Evolutionary conservation across 495 filamentous ascomycete genomes (phyloP).

Genomic region (Neurospora intermedia): DNA sequence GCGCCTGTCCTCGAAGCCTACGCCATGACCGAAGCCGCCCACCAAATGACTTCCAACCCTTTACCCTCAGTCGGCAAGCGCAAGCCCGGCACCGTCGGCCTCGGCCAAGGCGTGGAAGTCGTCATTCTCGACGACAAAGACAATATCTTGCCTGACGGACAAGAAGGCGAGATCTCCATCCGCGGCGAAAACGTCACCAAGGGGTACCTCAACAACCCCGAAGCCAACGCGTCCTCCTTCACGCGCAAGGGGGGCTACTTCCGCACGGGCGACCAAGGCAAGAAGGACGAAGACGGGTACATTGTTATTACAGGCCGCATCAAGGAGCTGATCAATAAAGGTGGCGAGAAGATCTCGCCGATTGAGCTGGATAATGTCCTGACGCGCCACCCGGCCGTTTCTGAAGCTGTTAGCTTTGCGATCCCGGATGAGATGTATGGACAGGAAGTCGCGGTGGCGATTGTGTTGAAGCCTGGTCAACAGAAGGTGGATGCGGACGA

Average conservation of each 20-base stretch:
- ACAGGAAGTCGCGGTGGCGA: slow-evolving; percentile 67
- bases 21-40: slow-evolving; percentile 84
- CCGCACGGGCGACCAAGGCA: slow-evolving; percentile 76
- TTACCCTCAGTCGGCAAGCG: slow-evolving; percentile 55
- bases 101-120: slow-evolving; percentile 73
- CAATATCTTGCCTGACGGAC: slow-evolving; percentile 48
- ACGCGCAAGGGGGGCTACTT: slow-evolving; percentile 50
- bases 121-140: slow-evolving; percentile 59
- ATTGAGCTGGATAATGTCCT: slow-evolving; percentile 77
- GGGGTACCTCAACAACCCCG: slow-evolving; percentile 72
- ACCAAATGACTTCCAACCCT: slow-evolving; percentile 84
- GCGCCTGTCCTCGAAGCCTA: slow-evolving; percentile 82
- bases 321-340: slow-evolving; percentile 80
- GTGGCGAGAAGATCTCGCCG: slow-evolving; percentile 73
- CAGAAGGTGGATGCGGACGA: slow-evolving; percentile 41
- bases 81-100: slow-evolving; percentile 66
- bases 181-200: slow-evolving; percentile 68
- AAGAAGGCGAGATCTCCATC: slow-evolving; percentile 71
- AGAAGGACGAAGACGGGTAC: slow-evolving; percentile 61
- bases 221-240: slow-evolving; percentile 61
- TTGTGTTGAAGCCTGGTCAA: slow-evolving; percentile 57
- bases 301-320: slow-evolving; percentile 69
- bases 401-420: slow-evolving; percentile 74
- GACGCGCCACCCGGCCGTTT: slow-evolving; percentile 53
- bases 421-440: slow-evolving; percentile 67